phyloP scores from a whole-genome alignment of 2,329 filamentous ascomycete species.

The Epichloe gansuensis region DNA sequence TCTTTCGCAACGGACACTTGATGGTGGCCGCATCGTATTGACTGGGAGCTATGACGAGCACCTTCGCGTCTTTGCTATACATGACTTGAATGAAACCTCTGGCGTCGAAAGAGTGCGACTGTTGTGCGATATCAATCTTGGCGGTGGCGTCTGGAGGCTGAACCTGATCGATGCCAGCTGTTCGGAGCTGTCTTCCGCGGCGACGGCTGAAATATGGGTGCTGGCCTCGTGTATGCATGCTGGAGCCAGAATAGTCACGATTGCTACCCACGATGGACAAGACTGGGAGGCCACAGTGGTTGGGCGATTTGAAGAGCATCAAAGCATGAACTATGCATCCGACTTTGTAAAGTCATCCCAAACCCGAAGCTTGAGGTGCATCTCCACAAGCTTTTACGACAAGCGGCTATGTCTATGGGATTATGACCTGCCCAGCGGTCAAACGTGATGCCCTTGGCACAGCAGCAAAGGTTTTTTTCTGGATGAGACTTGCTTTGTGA shows the following conservation, averaged over 20 bases:
- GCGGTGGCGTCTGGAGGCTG: slow-evolving; percentile 77
- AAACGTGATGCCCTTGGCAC: neutral
- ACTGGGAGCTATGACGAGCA: slow-evolving; percentile 90
- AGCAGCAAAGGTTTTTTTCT: neutral
- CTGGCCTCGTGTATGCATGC: slow-evolving; percentile 92
- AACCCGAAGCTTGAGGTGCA: slow-evolving; percentile 27
- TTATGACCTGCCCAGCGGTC: slow-evolving; percentile 7
- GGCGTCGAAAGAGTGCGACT: slow-evolving; percentile 32
- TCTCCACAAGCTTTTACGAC: slow-evolving; percentile 71
- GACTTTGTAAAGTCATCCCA: slow-evolving; percentile 42
- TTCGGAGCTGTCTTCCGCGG: slow-evolving; percentile 10
- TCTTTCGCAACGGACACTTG: slow-evolving; percentile 30
- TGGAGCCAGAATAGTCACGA: slow-evolving; percentile 53
- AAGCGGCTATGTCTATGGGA: slow-evolving; percentile 56
- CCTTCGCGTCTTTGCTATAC: slow-evolving; percentile 52
- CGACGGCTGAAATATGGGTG: slow-evolving; percentile 30
- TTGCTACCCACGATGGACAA: slow-evolving; percentile 24
- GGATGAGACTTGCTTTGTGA: neutral
- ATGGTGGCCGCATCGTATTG: slow-evolving; percentile 46
- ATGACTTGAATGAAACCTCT: slow-evolving; percentile 27
- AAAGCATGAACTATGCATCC: slow-evolving; percentile 91
- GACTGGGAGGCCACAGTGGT: slow-evolving; percentile 51
- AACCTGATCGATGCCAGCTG: slow-evolving; percentile 39
- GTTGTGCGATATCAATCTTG: slow-evolving; percentile 54
- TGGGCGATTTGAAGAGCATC: slow-evolving; percentile 67